A percentile compares a stretch with the other conserved stretches of the same genome.
Conservation (phyloP, 23 red algal species). For the Agarophyton chilense region DNA sequence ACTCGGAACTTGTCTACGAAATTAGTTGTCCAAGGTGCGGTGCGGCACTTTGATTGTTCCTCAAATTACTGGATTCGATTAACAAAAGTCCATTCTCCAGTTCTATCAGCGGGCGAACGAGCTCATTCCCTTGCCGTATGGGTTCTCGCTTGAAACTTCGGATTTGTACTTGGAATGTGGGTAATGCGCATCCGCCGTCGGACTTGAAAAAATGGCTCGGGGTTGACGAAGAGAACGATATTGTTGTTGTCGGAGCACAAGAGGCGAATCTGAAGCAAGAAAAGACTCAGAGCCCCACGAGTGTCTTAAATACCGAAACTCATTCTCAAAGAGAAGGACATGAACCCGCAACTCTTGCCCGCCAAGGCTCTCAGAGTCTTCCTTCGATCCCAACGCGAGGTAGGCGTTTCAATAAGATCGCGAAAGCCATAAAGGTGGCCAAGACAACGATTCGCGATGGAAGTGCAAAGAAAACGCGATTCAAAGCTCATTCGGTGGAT, state of each 20-base stretch:
- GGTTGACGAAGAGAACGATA: conserved; percentile 39
- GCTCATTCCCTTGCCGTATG: background rate
- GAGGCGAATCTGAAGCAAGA: conserved; percentile 49
- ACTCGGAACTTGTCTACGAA: background rate
- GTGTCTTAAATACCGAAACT: background rate
- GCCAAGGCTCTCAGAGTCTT: background rate
- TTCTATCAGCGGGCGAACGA: background rate
- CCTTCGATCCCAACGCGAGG: background rate
- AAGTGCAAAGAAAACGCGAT: background rate
- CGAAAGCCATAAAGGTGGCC: conserved; percentile 5
- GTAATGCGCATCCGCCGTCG: conserved; percentile 54
- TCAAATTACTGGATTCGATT: background rate
- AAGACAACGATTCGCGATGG: conserved; percentile 4
- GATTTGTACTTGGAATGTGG: conserved; percentile 80
- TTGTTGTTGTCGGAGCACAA: conserved; percentile 71
- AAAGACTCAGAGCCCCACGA: conserved; percentile 10
- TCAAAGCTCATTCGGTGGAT: background rate
- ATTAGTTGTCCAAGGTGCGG: no score
- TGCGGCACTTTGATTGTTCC: no score
- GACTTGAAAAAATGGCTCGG: conserved; percentile 71
- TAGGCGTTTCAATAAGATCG: background rate
- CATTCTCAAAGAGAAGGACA: background rate
- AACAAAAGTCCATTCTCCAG: background rate
- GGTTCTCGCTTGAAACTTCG: conserved; percentile 24
- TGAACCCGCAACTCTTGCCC: background rate